A percentile compares a stretch with the other conserved stretches of the same genome.
phyloP scores from a whole-genome alignment of 129 eudicot genomes.

The Tagetes erecta region DNA sequence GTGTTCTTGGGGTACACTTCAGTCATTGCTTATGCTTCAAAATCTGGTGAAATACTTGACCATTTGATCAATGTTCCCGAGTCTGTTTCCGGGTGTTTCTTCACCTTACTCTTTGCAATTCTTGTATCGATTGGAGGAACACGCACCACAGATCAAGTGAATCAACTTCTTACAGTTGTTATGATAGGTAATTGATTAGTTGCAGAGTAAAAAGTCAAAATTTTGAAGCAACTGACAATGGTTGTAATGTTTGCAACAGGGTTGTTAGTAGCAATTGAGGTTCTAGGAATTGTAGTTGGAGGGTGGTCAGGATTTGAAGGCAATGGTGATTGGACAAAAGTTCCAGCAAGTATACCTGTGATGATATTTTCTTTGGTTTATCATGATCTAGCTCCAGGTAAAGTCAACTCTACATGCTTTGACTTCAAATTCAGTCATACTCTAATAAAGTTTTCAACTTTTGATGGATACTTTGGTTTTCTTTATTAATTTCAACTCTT shows the following conservation, averaged over 20 bases:
- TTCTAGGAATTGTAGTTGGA: constrained; percentile 54
- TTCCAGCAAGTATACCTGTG: constrained; percentile 80
- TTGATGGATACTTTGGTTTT: constrained; percentile 17
- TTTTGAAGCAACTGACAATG: constrained; percentile 3
- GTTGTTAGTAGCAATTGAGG: constrained; percentile 61
- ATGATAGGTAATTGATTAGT: constrained; percentile 56
- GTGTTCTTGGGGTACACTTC: constrained; percentile 89
- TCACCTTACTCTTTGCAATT: constrained; percentile 58
- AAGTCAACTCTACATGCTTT: background rate
- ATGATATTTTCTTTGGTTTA: constrained; percentile 87
- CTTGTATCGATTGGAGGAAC: constrained; percentile 73
- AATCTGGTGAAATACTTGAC: constrained; percentile 79
- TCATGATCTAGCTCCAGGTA: constrained; percentile 86
- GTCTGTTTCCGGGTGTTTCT: constrained; percentile 50
- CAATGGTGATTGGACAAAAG: constrained; percentile 66
- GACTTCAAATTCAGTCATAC: constrained; percentile 4
- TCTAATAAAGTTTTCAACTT: background rate
- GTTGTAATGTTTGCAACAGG: constrained; percentile 47
- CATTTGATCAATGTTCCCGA: constrained; percentile 64
- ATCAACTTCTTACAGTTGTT: constrained; percentile 66
- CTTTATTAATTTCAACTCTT: constrained; percentile 33
- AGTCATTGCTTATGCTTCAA: constrained; percentile 71
- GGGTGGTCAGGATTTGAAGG: constrained; percentile 71
- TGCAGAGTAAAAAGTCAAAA: background rate
- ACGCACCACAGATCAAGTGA: constrained; percentile 66